Base-by-base conservation (phyloP, 2,329 filamentous ascomycete species). In the Calonectria montana region DNA sequence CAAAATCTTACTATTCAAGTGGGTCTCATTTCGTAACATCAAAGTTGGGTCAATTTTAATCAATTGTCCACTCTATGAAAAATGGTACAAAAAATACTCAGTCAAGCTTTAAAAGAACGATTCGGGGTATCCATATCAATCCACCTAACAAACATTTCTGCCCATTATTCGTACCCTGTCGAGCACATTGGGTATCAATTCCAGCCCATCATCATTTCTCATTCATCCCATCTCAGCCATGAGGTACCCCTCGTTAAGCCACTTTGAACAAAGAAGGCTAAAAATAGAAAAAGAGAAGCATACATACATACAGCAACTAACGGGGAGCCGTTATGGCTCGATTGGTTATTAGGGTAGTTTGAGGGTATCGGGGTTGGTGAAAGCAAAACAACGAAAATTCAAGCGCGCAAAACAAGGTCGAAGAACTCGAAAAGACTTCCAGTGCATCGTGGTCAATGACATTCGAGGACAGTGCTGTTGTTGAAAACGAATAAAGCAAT, bases 101-200 rank as follows among this genome's bases (percentile, higher is more conserved):
- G 16, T n/a, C 10, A 53, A 47, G 18, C 62, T 45, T 65, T 31
- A n/a, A 76, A 72, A 61, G 70, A 77, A 71, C 73, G 74, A 74
- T 61, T 68, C 45, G 68, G 76, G 75, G 74, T 77, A 77, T 77
- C 75, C 67, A 69, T 69, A 41, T 63, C 62, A 43, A 53, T 65
- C 29, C 63, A 48, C 15, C 21, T 18, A 47, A 37, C 21, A 63
- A 31, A 16, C 43, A 59, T 67, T 37, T 39, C 55, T 67, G 21
- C 69, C 50, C 67, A 62, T 69, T 50, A 69, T 67, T 12, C 59
- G 23, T 53, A 67, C 57, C 50, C 68, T 59, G 27, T 70, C 57
- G 25, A 65, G 71, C 72, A 71, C 67, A 53, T 53, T 73, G 71
- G 76, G 76, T 78, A 77, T 78, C 74, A 69, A 67, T 62, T 65